Conservation (phyloP, 148 eudicot species). For the Dysphania ambrosioides region DNA sequence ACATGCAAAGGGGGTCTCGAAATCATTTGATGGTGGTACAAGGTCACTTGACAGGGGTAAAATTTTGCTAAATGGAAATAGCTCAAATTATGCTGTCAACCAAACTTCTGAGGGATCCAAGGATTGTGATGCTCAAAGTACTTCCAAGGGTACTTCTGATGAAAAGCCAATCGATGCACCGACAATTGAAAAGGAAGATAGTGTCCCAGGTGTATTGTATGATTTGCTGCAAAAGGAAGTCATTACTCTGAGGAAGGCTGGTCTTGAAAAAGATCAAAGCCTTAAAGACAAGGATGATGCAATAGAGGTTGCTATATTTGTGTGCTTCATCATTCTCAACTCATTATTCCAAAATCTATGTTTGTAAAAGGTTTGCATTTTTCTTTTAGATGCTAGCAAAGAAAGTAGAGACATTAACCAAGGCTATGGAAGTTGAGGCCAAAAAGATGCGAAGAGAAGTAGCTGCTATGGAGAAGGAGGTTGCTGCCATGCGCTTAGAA, state of each 20-base stretch:
- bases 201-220: constrained; percentile 72
- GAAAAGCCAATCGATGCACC: constrained; percentile 60
- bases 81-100: constrained; percentile 47
- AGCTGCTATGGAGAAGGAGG: constrained; percentile 99
- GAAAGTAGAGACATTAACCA: constrained; percentile 96
- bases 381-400: constrained; percentile 75
- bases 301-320: constrained; percentile 59
- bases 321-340: neutral
- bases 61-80: constrained; percentile 55
- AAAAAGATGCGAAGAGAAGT: constrained; percentile 99
- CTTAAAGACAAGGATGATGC: constrained; percentile 99
- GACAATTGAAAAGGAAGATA: constrained; percentile 60
- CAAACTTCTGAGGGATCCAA: constrained; percentile 53
- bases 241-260: constrained; percentile 77
- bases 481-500: constrained; percentile 88
- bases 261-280: constrained; percentile 93
- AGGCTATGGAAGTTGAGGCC: constrained; percentile 99
- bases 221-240: constrained; percentile 96
- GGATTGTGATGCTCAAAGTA: constrained; percentile 47
- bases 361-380: constrained; percentile 7
- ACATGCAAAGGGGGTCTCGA: constrained; percentile 45
- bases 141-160: constrained; percentile 54
- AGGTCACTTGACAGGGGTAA: constrained; percentile 79
- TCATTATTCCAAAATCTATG: constrained; percentile 2
- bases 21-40: constrained; percentile 63